A percentile compares a stretch with the other conserved stretches of the same genome.
Evolutionary conservation across 2,329 filamentous ascomycete genomes (phyloP).

Genomic region (Diaporthe sp.): DNA sequence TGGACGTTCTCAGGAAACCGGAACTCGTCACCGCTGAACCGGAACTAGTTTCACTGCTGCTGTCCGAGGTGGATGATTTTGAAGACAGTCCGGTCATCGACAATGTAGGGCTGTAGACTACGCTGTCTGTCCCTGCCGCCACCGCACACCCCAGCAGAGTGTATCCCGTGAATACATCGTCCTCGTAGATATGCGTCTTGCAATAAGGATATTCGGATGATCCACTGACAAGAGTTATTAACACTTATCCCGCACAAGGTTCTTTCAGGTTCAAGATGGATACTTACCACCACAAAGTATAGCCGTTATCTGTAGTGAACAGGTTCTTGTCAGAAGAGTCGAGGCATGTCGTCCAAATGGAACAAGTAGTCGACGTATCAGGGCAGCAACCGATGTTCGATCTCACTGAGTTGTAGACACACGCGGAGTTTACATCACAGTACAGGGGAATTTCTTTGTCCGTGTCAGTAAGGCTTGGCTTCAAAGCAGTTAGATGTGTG

Average conservation of each 20-base stretch:
- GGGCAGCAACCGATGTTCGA: constrained; percentile 47
- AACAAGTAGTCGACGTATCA: constrained; percentile 38
- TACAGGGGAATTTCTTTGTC: constrained; percentile 40
- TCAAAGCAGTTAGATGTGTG: neutral
- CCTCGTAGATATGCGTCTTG: constrained; percentile 44
- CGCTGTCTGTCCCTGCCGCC: constrained; percentile 36
- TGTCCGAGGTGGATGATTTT: neutral
- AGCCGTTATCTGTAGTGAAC: constrained; percentile 40
- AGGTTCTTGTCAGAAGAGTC: constrained; percentile 39
- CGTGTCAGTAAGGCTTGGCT: constrained; percentile 1
- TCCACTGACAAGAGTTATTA: constrained; percentile 36
- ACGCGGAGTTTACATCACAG: constrained; percentile 41
- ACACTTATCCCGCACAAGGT: neutral
- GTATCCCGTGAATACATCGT: constrained; percentile 40
- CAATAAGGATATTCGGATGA: constrained; percentile 41
- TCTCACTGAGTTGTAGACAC: constrained; percentile 43
- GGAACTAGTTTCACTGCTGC: neutral
- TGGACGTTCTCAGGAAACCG: neutral
- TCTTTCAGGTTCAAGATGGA: neutral
- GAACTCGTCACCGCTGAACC: too few species aligned
- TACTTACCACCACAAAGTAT: constrained; percentile 47
- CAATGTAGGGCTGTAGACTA: constrained; percentile 37
- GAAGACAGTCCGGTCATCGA: neutral
- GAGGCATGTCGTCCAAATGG: constrained; percentile 43
- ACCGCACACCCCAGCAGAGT: constrained; percentile 45